A percentile compares a stretch with the other conserved stretches of the same genome.
These are phyloP conservation scores for Podospora didyma DNA, from an alignment of 495 filamentous ascomycete genomes.

Conservation along the genomic window DNA sequence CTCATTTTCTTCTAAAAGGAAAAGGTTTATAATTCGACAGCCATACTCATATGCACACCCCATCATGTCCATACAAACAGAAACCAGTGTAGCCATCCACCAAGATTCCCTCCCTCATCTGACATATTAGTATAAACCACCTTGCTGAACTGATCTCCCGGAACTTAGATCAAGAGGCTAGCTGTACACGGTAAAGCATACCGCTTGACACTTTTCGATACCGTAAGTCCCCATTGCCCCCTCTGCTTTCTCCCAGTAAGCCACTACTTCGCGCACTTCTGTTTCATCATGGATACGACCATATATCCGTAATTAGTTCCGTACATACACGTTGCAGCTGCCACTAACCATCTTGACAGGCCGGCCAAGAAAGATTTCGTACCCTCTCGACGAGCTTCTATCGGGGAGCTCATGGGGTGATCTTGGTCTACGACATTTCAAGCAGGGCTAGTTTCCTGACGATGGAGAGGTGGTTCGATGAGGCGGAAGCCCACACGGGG, in stretches of 20 bases:
- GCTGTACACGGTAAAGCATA: constrained; percentile 52
- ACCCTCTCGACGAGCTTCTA: constrained; percentile 59
- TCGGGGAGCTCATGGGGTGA: constrained; percentile 56
- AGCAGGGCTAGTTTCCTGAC: constrained; percentile 50
- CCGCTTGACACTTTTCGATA: constrained; percentile 56
- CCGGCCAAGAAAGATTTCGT: constrained; percentile 56
- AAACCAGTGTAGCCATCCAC: not conserved
- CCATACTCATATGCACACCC: too few relatives aligned
- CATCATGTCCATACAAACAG: too few relatives aligned
- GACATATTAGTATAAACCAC: too few relatives aligned
- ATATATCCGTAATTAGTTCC: too few relatives aligned
- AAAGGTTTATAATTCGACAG: too few relatives aligned
- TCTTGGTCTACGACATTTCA: constrained; percentile 58
- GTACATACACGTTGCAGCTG: not conserved
- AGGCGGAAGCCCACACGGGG: constrained; percentile 50
- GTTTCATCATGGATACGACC: too few relatives aligned
- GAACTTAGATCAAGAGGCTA: constrained; percentile 38
- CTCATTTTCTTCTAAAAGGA: too few relatives aligned
- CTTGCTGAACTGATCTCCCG: not conserved
- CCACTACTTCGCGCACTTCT: too few relatives aligned
- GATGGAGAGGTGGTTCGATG: constrained; percentile 58
- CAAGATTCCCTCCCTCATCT: not conserved
- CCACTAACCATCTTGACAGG: constrained; percentile 18
- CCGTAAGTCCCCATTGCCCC: constrained; percentile 31
- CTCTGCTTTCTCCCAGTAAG: too few relatives aligned